Conservation (phyloP, 1,284 basidiomycete genomes). For the Ustilago esculenta region DNA sequence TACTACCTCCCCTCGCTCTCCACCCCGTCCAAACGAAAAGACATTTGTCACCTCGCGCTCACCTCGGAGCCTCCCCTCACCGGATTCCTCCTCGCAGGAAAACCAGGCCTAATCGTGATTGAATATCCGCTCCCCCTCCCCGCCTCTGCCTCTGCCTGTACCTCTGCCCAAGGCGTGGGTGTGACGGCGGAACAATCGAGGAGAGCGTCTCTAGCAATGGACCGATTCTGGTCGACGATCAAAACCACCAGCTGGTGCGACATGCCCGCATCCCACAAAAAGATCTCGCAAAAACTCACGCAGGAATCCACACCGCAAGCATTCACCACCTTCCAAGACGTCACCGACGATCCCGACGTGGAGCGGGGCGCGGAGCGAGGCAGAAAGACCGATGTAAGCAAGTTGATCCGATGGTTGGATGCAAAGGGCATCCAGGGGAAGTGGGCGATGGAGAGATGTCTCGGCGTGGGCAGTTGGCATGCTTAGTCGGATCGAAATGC, state of each 20-base stretch:
- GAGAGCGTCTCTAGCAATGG: conserved; percentile 11
- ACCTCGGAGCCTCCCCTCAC: conserved; percentile 28
- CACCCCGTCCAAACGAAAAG: conserved; percentile 40
- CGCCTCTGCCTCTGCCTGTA: background rate
- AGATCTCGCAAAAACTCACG: conserved; percentile 46
- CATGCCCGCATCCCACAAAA: conserved; percentile 53
- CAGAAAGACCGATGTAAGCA: conserved; percentile 38
- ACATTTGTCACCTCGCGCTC: conserved; percentile 43
- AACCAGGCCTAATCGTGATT: conserved; percentile 55
- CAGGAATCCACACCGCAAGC: conserved; percentile 3
- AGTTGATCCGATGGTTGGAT: conserved; percentile 36
- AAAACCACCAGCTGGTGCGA: conserved; percentile 47
- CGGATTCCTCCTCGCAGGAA: conserved; percentile 57
- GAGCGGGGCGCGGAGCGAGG: conserved; percentile 29
- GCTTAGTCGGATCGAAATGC: background rate
- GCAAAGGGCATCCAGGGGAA: conserved; percentile 23
- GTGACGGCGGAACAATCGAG: background rate
- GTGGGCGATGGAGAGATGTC: conserved; percentile 10
- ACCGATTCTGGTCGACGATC: conserved; percentile 51
- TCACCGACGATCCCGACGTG: conserved; percentile 43
- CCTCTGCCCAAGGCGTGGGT: too few relatives aligned
- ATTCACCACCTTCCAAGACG: conserved; percentile 34
- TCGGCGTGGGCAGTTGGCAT: conserved; percentile 38
- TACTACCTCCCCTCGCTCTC: conserved; percentile 53
- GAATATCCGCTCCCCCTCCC: conserved; percentile 45